Evolutionary conservation across 2,329 filamentous ascomycete species (phyloP), one percentile per base, ranked within the genome.

Genomic region (Fusarium acutatum): DNA sequence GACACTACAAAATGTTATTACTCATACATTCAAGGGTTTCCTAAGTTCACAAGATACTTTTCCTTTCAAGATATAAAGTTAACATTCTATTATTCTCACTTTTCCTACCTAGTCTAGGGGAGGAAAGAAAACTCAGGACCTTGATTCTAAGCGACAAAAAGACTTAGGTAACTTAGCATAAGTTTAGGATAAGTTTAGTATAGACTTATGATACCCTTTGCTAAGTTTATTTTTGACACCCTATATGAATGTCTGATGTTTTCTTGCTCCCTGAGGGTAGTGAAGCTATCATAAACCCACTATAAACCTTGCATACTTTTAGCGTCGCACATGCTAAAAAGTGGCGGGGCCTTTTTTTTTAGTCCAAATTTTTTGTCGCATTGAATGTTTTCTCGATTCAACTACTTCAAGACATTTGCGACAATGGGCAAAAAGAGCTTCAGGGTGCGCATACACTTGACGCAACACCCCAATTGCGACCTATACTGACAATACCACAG

Each of bases 341-440:
- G 59, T 69, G 54, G 75, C 67, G 76, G 73, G 71, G 76, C 75
- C 52, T 62, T 75, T 73, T 44, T 68, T 68, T 58, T 66, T 60
- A 69, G 73, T 58, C 54, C 35, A 32, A 71, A 78, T 68, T 75
- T 77, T 78, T 74, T 76, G 75, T 78, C 75, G 76, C 76, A 77
- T 71, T 47, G 44, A 34, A 44, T 46, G 41, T 41, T 66, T 24
- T n/a, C 61, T 59, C 64, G 53, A 44, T 68, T 70, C 61, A 64
- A 67, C 52, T 49, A 69, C 57, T 62, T 56, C 72, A 74, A 70
- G 65, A 75, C 63, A 77, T 74, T 75, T 76, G 75, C 77, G 68
- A 79, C 64, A 73, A 82, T 82, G 81, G 81, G 81, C 69, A 83
- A 80, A 71, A 81, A 80, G 74, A 79, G 76, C 70, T 83, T 83